A percentile compares a stretch with the other conserved stretches of the same genome.
Conservation (phyloP, 768 basidiomycete species). For the Mycena sanguinolenta region DNA sequence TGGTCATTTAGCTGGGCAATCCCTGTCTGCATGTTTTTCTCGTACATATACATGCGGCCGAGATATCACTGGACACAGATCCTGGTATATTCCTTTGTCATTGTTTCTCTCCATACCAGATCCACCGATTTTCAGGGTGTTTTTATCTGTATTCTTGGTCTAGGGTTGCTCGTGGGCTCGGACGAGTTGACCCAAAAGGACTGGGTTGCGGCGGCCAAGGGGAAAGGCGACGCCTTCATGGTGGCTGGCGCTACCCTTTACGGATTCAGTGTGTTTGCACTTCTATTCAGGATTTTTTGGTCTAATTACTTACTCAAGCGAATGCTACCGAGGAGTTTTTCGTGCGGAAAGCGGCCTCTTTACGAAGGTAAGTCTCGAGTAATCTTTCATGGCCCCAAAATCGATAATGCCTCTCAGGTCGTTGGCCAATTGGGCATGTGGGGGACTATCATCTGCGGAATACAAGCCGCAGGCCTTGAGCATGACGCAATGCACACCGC, state of each 20-base stretch:
- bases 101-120: neutral
- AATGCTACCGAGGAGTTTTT: conserved; percentile 93
- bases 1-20: conserved; percentile 79
- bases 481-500: conserved; percentile 73
- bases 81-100: conserved; percentile 59
- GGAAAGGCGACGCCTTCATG: conserved; percentile 90
- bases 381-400: neutral
- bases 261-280: conserved; percentile 76
- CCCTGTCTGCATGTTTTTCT: conserved; percentile 86
- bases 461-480: conserved; percentile 83
- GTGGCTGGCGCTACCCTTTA: conserved; percentile 88
- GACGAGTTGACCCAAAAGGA: conserved; percentile 85
- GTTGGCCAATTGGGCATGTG: conserved; percentile 90
- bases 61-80: conserved; percentile 89
- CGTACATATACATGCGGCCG: conserved; percentile 85
- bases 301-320: conserved; percentile 55
- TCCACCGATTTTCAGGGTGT: conserved; percentile 64
- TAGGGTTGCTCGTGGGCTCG: conserved; percentile 84
- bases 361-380: conserved; percentile 67
- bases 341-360: conserved; percentile 79
- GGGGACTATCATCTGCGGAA: conserved; percentile 83
- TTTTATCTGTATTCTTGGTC: conserved; percentile 77
- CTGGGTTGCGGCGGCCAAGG: conserved; percentile 72
- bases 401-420: conserved; percentile 47
- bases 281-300: neutral